Evolutionary conservation across 805 yeast genomes (phyloP), one percentile per base, ranked within the genome.

Genomic region (Suhomyces prunicola): DNA sequence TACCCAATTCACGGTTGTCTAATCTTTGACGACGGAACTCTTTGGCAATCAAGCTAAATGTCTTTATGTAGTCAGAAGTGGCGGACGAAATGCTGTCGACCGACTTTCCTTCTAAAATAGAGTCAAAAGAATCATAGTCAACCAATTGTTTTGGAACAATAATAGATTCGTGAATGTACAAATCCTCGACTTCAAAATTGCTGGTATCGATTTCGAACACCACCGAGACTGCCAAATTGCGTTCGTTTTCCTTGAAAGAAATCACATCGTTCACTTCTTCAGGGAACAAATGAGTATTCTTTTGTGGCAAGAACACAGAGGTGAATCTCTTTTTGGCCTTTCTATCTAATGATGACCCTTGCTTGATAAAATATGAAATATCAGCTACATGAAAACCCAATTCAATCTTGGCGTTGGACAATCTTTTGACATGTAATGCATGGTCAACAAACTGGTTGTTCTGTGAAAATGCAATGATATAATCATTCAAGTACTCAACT

Each of bases 261-360:
- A 83, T 70, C 23, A 79, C 61, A 6, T 83, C 80, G 60, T 82
- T 83, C 23, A 93, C 76, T 46, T 80, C 79, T 44, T 74, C 73
- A 7, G 97, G 97, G 59, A 86, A 80, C 60, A 91, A 76, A 54
- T 86, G 82, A 44, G 84, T 81, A 27, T 80, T 76, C 55, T 80
- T 81, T 66, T 92, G 97, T 12, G 96, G 94, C 68, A 92, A 79
- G 63, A 86, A 88, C 3, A 93, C 97, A 6, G 97, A 85, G 4
- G 93, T 83, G 1, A 96, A 90, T 66, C 98, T 82, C 73, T 90
- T 91, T 70, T 90, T 88, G 0, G 96, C 88, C 66, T 93, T 91
- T 56, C 92, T 85, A 64, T 94, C 99, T 55, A 93, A 73, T 8
- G 83, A 72, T 0, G 96, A 83, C 13, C 91, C 93, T 41, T 83